phyloP scores from a whole-genome alignment of 2,329 filamentous ascomycete species.

The Calonectria leucothoes region DNA sequence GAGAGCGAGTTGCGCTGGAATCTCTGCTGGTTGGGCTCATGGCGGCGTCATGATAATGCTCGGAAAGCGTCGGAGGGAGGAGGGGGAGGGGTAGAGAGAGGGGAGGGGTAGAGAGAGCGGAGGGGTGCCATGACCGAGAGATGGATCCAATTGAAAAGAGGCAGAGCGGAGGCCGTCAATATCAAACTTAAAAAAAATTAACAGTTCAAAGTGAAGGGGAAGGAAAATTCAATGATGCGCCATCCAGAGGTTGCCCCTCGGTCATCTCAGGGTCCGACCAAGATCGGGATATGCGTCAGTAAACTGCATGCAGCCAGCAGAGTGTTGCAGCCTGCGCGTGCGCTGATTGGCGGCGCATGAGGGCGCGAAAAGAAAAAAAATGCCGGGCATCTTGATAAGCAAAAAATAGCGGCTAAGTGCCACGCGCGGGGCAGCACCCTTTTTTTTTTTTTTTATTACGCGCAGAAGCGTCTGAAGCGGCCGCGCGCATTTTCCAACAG shows the following conservation, averaged over 20 bases:
- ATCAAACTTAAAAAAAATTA: not conserved
- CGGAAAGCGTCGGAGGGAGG: not conserved
- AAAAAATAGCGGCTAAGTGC: not conserved
- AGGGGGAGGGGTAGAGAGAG: constrained; percentile 14
- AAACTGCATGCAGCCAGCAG: not conserved
- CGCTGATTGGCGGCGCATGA: not conserved
- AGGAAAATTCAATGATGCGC: not conserved
- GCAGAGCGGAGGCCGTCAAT: not conserved
- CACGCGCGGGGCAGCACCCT: not conserved
- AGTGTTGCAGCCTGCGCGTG: not conserved
- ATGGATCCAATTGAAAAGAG: not conserved
- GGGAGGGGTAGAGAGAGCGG: not conserved
- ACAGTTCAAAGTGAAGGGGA: not conserved
- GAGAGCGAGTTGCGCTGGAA: not conserved
- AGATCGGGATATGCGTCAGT: constrained; percentile 3
- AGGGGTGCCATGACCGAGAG: not conserved
- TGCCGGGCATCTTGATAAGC: constrained; percentile 21
- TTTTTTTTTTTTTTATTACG: not conserved
- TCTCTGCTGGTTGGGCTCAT: not conserved
- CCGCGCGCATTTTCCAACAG: constrained; percentile 13
- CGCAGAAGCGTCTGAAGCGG: not conserved
- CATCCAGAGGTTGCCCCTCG: not conserved
- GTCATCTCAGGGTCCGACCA: constrained; percentile 1
- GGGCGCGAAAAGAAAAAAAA: not conserved
- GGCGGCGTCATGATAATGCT: not conserved